Conservation (phyloP, 2,329 filamentous ascomycete species). For the Dissoconium aciculare region DNA sequence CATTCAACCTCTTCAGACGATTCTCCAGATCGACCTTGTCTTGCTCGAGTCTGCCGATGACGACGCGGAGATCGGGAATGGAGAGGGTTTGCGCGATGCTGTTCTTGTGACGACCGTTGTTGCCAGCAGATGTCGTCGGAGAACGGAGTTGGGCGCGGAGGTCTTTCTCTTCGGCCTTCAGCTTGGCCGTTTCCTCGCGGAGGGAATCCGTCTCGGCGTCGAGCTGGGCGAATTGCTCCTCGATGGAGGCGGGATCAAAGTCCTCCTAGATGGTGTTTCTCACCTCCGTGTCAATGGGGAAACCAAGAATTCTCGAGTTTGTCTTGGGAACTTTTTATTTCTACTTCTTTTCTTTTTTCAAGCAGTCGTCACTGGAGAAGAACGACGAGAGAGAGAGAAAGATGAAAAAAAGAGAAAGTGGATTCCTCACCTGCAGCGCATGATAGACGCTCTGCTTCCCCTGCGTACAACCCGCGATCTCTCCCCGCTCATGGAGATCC, state of each 20-base stretch:
- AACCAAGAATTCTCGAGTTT: too few species aligned
- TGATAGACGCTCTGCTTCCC: constrained; percentile 51
- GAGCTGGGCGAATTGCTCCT: constrained; percentile 35
- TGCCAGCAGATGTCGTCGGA: too few species aligned
- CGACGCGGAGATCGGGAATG: constrained; percentile 34
- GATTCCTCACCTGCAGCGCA: constrained; percentile 32
- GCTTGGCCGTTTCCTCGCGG: constrained; percentile 29
- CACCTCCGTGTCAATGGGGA: too few species aligned
- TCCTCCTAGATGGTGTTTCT: too few species aligned
- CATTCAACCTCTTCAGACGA: constrained; percentile 29
- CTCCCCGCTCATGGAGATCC: constrained; percentile 44
- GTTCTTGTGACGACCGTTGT: too few species aligned
- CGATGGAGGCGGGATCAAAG: too few species aligned
- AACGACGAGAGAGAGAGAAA: too few species aligned
- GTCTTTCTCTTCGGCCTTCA: constrained; percentile 35
- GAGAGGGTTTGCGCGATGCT: constrained; percentile 38
- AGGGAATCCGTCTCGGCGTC: constrained; percentile 35
- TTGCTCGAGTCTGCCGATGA: constrained; percentile 29
- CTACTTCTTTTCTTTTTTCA: too few species aligned
- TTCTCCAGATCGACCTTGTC: constrained; percentile 30
- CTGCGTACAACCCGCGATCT: constrained; percentile 43
- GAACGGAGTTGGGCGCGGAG: too few species aligned
- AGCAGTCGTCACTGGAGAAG: too few species aligned
- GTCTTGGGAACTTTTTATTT: too few species aligned
- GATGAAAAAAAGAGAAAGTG: too few species aligned